Base-by-base conservation (phyloP, 495 filamentous ascomycete genomes). In the Hypomontagnella submonticulosa region DNA sequence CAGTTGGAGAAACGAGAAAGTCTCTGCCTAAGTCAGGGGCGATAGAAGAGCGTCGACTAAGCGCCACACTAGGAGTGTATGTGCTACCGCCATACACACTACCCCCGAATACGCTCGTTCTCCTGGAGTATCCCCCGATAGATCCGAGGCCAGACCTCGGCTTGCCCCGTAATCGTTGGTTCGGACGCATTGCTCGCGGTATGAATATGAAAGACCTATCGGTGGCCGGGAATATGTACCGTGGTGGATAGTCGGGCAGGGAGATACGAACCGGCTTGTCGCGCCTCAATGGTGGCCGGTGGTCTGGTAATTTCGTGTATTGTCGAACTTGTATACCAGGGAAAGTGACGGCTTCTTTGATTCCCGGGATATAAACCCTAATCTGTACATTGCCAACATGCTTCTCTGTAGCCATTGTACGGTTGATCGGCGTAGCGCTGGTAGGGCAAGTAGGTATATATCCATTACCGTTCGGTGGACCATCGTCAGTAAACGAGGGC, bases 171-270 rank as follows among this genome's bases (percentile, higher is more conserved):
- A 88, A 87, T 13, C 88, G 87, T 77, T 95, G 91, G 74, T 96
- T 97, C 38, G 96, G 96, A 67, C 95, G 85, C 76, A 96, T 84
- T 12, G 95, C 94, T 69, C 95, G 85, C 13, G 95, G 95, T 57
- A 99, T 99, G 77, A 99, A 99, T 66, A 98, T 96, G 72, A 99
- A 99, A 0, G 95, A 97, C 55, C 95, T 84, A 54, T 97, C 92
- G 47, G 83, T 83, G 9, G 91, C 87, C 5, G 95, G 95, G 75
- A 94, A 97, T 40, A 97, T 94, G 74, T 97, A 97, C 42, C 90
- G 86, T 16, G 92, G 87, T 48, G 84, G 85, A 13, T 85, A 74
- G 16, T 89, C 85, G 5, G 95, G 95, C 41, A 99, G 81, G 20
- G 93, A 97, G 56, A 99, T 91, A 42, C 95, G 89, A 23, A 98